Percentiles rank a stretch among this genome's conserved stretches.
Conservation (phyloP, 257 asterid species). For the Solanum habrochaites region DNA sequence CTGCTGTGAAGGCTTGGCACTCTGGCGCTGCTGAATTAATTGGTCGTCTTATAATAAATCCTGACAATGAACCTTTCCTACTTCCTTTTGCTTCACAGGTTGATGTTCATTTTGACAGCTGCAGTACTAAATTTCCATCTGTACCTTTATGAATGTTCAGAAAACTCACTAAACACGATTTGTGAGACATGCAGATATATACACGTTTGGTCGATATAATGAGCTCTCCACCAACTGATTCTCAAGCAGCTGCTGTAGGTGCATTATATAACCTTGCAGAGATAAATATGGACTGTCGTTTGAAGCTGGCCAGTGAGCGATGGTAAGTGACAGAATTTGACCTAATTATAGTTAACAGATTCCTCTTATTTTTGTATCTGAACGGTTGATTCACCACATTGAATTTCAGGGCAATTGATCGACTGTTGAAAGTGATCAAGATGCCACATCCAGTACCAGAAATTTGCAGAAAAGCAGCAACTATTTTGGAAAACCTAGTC, state of each 20-base stretch:
- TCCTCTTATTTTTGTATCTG: not conserved
- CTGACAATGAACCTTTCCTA: constrained; percentile 87
- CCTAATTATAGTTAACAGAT: not conserved
- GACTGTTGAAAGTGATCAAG: constrained; percentile 72
- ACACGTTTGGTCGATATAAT: constrained; percentile 73
- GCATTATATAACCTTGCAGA: constrained; percentile 92
- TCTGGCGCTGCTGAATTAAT: constrained; percentile 92
- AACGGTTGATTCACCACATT: not conserved
- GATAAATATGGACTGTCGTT: constrained; percentile 81
- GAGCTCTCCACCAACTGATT: constrained; percentile 79
- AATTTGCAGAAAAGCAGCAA: constrained; percentile 88
- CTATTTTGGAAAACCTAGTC: constrained; percentile 80
- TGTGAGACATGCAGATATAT: constrained; percentile 43
- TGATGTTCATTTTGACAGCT: not conserved
- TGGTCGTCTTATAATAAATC: constrained; percentile 88
- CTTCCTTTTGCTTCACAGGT: constrained; percentile 93
- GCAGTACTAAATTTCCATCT: not conserved
- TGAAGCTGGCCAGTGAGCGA: constrained; percentile 90
- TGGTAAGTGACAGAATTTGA: constrained; percentile 33
- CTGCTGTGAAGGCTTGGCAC: constrained; percentile 89
- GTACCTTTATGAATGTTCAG: not conserved
- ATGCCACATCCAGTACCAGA: constrained; percentile 89
- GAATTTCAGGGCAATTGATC: constrained; percentile 76
- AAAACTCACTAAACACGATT: not conserved
- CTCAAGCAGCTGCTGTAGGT: constrained; percentile 95